These are phyloP conservation scores for Aspergillus sp. DNA, from an alignment of 2,329 filamentous ascomycete genomes.

Conservation along the genomic window DNA sequence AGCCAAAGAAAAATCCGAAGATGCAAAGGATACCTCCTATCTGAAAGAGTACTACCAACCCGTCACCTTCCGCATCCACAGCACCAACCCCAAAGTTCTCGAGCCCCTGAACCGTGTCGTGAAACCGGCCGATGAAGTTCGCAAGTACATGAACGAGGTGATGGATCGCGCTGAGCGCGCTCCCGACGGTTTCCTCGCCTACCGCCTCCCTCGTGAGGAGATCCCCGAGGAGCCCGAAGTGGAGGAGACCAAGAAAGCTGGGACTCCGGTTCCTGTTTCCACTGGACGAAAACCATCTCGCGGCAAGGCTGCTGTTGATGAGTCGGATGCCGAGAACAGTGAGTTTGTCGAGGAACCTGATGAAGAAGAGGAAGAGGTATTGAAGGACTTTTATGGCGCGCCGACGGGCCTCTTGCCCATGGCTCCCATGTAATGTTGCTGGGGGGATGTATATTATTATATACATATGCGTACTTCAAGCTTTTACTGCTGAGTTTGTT, in stretches of 20 bases:
- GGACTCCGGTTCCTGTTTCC: conserved; percentile 23
- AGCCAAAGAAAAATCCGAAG: conserved; percentile 8
- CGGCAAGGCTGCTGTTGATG: conserved; percentile 25
- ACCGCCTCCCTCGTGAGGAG: conserved; percentile 52
- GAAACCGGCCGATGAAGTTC: conserved; percentile 53
- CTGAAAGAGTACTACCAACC: conserved; percentile 52
- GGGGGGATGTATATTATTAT: neutral
- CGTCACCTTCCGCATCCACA: conserved; percentile 58
- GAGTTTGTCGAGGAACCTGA: conserved; percentile 11
- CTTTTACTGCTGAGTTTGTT: neutral
- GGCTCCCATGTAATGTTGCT: conserved; percentile 10
- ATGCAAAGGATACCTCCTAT: conserved; percentile 18
- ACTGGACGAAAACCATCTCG: conserved; percentile 23
- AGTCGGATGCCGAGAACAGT: conserved; percentile 26
- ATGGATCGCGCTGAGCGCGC: conserved; percentile 59
- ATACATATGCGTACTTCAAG: too few relatives aligned
- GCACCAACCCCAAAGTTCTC: conserved; percentile 52
- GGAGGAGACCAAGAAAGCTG: conserved; percentile 20
- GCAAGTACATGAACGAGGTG: conserved; percentile 55
- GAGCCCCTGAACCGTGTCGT: conserved; percentile 58
- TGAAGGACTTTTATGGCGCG: conserved; percentile 42
- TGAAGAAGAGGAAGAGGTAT: conserved; percentile 30
- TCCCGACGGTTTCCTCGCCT: conserved; percentile 55
- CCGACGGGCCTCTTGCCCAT: conserved; percentile 37
- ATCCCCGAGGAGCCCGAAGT: conserved; percentile 28